These are phyloP conservation scores for Astrephomene gubernaculifera DNA, from an alignment of 139 green algal species.

Conservation along the genomic window DNA sequence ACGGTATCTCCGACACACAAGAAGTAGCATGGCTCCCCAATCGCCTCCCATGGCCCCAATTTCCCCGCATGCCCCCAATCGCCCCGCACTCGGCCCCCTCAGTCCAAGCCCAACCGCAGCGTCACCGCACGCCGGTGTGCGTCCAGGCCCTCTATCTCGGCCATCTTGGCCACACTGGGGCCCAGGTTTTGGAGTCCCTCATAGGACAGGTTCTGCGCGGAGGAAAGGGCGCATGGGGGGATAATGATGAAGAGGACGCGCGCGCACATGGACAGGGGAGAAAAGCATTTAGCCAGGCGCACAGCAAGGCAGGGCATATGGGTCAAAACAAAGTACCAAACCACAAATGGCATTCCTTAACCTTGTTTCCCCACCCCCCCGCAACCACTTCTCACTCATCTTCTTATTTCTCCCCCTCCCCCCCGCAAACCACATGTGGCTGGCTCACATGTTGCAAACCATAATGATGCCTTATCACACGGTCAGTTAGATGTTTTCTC, in stretches of 20 bases:
- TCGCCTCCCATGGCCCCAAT: no score
- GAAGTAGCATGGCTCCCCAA: no score
- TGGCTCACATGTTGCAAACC: no score
- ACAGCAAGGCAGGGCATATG: no score
- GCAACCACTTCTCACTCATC: background rate
- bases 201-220: slow-evolving; percentile 71
- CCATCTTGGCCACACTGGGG: slow-evolving; percentile 95
- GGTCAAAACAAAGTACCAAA: background rate
- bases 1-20: no score
- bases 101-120: slow-evolving; percentile 77
- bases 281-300: no score
- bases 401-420: background rate
- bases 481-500: no score
- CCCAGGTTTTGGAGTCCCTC: slow-evolving; percentile 88
- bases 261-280: no score
- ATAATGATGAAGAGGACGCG: background rate
- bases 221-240: background rate
- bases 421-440: no score
- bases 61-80: no score
- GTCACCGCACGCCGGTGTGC: slow-evolving; percentile 95
- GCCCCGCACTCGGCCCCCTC: background rate
- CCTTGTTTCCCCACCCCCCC: background rate
- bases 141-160: slow-evolving; percentile 94
- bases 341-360: background rate
- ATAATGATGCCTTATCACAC: no score